These are phyloP conservation scores for Chytriomyces hyalinus DNA, from an alignment of 192 early-diverging fungal species.

Conservation along the genomic window DNA sequence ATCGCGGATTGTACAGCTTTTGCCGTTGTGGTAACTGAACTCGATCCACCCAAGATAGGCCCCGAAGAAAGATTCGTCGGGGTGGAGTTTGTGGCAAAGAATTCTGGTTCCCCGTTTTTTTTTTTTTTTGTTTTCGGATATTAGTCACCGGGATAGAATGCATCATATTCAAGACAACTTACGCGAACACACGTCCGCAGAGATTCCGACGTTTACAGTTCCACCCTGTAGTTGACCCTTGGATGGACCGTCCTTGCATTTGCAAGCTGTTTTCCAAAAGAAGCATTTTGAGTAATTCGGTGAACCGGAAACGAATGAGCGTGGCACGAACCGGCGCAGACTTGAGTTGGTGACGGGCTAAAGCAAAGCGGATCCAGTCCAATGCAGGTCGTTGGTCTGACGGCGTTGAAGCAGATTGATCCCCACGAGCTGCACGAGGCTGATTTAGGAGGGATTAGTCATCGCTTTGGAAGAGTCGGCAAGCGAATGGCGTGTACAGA, in stretches of 20 bases:
- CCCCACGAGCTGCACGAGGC: neutral
- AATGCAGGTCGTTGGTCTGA: constrained; percentile 12
- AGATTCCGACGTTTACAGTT: neutral
- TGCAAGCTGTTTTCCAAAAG: constrained; percentile 1
- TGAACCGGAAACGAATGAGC: neutral
- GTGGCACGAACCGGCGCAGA: constrained; percentile 9
- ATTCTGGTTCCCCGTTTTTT: neutral
- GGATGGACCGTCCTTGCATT: neutral
- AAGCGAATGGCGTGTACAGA: neutral
- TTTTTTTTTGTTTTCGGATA: no score
- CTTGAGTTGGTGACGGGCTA: neutral
- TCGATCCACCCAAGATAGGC: neutral
- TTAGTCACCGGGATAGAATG: neutral
- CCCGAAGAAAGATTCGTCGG: neutral
- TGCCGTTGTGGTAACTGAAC: neutral
- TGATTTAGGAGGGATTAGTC: neutral
- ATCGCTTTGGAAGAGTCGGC: neutral
- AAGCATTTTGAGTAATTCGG: neutral
- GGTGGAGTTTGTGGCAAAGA: constrained; percentile 25
- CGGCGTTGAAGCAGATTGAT: neutral
- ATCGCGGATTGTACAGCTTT: neutral
- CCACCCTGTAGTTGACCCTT: neutral
- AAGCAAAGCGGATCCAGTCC: neutral
- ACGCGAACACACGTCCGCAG: neutral
- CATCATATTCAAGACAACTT: neutral